Evolutionary conservation across 164 flowering plant genomes (phyloP), one percentile per base, ranked within the genome.

Genomic region (Vitis riparia): DNA sequence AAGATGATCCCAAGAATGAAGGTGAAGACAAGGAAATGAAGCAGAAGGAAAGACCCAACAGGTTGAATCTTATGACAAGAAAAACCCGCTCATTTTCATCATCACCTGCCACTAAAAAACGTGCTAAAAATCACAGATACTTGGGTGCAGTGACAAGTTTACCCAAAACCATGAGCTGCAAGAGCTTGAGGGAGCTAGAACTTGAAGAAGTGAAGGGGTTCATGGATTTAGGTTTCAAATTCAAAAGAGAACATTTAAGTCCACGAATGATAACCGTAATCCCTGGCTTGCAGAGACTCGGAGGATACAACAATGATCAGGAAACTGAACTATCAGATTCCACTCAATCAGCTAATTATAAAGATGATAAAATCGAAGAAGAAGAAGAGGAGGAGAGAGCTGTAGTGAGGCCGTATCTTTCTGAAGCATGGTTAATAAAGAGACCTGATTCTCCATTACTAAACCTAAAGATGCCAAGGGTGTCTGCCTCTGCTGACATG

Each of bases 181-280:
- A 76, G 77, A 87, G 78, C 80, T 69, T 76, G 37, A 55, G 64
- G 29, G 93, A 90, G 68, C 83, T 90, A 10, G 96, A 90, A 50
- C 75, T 75, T 19, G 89, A 88, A 76, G 95, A 90, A 75, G 76
- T 88, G 11, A 83, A 85, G 73, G 93, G 96, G 75, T 88, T 88
- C 70, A 85, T 82, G 83, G 93, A 90, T 71, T 73, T 90, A 8
- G 96, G 96, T 1, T 90, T 90, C 79, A 61, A 7, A 9, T 90
- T 88, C 85, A 73, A 83, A 59, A 78, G 76, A 72, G 86, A 85
- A 15, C 58, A 81, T 12, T 12, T 87, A 57, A 85, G 71, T 69
- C 80, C 84, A 9, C 51, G 80, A 32, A 76, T 85, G 82, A 73
- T 84, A 72, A 80, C 73, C 9, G 65, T 90, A 2, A 50, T 90